phyloP scores from a whole-genome alignment of 148 eudicot species.

The Chenopodium album region DNA sequence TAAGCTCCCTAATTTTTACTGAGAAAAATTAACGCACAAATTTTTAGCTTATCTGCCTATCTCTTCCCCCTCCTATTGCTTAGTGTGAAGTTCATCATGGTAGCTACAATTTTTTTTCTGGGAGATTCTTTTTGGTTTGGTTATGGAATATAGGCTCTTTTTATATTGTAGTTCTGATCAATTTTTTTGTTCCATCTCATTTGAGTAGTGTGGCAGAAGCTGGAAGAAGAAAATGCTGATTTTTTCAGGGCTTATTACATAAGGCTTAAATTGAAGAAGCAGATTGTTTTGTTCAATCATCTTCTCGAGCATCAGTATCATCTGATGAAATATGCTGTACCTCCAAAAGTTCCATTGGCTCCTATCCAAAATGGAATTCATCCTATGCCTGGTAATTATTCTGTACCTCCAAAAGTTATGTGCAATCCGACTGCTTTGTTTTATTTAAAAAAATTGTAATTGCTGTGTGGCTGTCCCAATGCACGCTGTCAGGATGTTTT shows the following conservation, averaged over 20 bases:
- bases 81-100: neutral
- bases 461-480: neutral
- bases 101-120: neutral
- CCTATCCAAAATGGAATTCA: conserved; percentile 93
- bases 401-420: neutral
- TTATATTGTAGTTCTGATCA: conserved; percentile 17
- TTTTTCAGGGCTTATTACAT: conserved; percentile 94
- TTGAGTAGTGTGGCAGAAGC: conserved; percentile 89
- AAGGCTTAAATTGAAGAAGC: conserved; percentile 95
- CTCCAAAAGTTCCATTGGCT: conserved; percentile 86
- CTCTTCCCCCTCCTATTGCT: neutral
- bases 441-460: no score
- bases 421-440: neutral
- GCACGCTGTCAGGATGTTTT: neutral
- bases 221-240: conserved; percentile 99
- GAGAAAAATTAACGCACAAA: neutral
- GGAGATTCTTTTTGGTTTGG: neutral
- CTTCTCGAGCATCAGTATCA: conserved; percentile 90
- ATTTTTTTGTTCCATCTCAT: neutral
- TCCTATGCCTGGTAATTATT: conserved; percentile 75
- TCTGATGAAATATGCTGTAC: conserved; percentile 72
- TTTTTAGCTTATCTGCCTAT: neutral
- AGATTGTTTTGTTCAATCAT: conserved; percentile 87
- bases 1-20: neutral
- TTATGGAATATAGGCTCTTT: neutral